These are phyloP conservation scores for Conoideocrella luteorostrata DNA, from an alignment of 2,329 filamentous ascomycete genomes.

Conservation along the genomic window DNA sequence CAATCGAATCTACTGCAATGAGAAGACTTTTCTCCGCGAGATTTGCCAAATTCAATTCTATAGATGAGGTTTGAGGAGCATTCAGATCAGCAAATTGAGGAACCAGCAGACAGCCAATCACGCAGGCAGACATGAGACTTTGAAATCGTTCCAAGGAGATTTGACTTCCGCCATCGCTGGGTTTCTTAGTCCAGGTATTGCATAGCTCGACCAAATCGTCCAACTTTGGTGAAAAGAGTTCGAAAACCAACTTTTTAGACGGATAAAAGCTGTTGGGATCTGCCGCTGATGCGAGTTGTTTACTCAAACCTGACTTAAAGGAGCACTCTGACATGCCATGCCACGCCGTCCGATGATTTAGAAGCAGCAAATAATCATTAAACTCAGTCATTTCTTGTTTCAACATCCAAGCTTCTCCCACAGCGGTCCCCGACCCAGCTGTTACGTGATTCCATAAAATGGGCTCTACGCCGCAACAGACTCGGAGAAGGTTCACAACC, in stretches of 20 bases:
- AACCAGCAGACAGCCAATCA: constrained; percentile 39
- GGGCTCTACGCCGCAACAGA: constrained; percentile 53
- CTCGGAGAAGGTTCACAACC: constrained; percentile 61
- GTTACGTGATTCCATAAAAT: constrained; percentile 24
- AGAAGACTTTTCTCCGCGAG: constrained; percentile 35
- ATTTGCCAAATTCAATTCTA: constrained; percentile 36
- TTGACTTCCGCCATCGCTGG: constrained; percentile 39
- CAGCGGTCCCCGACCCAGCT: constrained; percentile 38
- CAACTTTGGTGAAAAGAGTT: constrained; percentile 47
- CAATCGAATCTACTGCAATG: constrained; percentile 35
- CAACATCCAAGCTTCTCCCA: constrained; percentile 42
- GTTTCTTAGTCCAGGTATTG: constrained; percentile 38
- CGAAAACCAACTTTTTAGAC: constrained; percentile 45
- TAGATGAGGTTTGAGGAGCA: constrained; percentile 40
- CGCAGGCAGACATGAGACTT: constrained; percentile 43
- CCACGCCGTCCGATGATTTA: constrained; percentile 26
- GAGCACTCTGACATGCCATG: background rate
- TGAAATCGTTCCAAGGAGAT: constrained; percentile 47
- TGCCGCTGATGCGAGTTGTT: constrained; percentile 15
- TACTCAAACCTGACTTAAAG: constrained; percentile 6
- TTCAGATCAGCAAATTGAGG: constrained; percentile 42
- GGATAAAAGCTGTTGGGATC: constrained; percentile 30
- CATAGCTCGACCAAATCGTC: constrained; percentile 42
- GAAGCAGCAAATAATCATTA: constrained; percentile 49
- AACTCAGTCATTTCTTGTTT: constrained; percentile 37